These are phyloP conservation scores for Diddensiella caesifluorescens DNA, from an alignment of 805 yeast genomes.

Conservation along the genomic window DNA sequence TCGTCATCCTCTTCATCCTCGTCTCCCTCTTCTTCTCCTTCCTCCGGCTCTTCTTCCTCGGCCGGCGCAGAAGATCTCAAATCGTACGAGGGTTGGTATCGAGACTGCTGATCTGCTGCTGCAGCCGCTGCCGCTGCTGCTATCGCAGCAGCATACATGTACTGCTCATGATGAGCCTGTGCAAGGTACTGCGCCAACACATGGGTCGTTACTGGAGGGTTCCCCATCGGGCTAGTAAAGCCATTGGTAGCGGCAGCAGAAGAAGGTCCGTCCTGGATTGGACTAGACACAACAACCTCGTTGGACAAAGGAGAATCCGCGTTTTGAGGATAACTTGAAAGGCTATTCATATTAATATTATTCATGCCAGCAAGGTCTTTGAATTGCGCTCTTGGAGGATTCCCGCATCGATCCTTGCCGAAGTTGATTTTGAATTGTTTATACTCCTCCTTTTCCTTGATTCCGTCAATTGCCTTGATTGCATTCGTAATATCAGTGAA, in stretches of 20 bases:
- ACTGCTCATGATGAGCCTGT: constrained; percentile 56
- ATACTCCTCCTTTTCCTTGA: constrained; percentile 61
- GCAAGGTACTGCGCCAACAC: constrained; percentile 76
- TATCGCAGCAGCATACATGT: constrained; percentile 22
- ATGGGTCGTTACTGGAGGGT: constrained; percentile 47
- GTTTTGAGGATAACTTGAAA: background rate
- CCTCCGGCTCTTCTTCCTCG: constrained; percentile 8
- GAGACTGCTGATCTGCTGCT: constrained; percentile 3
- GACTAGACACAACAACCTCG: background rate
- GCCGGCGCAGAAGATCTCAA: too few relatives aligned
- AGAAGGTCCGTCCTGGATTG: constrained; percentile 7
- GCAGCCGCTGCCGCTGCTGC: constrained; percentile 22
- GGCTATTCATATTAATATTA: background rate
- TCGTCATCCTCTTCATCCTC: constrained; percentile 10
- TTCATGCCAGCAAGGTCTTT: constrained; percentile 1
- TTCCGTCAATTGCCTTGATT: constrained; percentile 86
- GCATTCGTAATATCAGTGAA: constrained; percentile 89
- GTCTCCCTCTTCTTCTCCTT: constrained; percentile 6
- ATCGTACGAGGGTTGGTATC: constrained; percentile 1
- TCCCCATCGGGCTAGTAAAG: background rate
- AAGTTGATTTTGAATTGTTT: constrained; percentile 74
- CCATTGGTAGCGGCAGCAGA: constrained; percentile 8
- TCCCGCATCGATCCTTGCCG: constrained; percentile 94
- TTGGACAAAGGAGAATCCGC: constrained; percentile 1
- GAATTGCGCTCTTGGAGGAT: constrained; percentile 57